These are phyloP conservation scores for Harringtonia aguacate DNA, from an alignment of 2,329 filamentous ascomycete genomes.

Conservation along the genomic window DNA sequence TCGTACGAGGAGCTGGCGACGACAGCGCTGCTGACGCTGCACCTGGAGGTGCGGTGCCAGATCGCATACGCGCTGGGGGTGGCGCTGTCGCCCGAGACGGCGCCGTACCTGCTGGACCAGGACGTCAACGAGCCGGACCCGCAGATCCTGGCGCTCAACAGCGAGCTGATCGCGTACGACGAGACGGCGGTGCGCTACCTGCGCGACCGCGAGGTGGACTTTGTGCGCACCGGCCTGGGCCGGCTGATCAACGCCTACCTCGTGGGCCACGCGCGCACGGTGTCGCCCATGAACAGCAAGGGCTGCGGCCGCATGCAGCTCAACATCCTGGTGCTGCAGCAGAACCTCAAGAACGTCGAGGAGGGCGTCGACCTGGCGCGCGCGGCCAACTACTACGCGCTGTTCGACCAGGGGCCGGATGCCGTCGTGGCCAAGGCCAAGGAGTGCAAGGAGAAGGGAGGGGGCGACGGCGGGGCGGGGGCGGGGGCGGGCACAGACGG, in stretches of 20 bases:
- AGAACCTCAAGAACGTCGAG: slow-evolving; percentile 92
- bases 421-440: slow-evolving; percentile 53
- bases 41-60: slow-evolving; percentile 79
- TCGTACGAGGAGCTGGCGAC: slow-evolving; percentile 74
- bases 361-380: slow-evolving; percentile 52
- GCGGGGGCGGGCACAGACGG: slow-evolving; percentile 16
- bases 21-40: slow-evolving; percentile 72
- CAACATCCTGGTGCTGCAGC: slow-evolving; percentile 89
- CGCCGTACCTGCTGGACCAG: slow-evolving; percentile 56
- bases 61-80: slow-evolving; percentile 67
- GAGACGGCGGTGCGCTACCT: slow-evolving; percentile 68
- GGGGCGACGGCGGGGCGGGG: slow-evolving; percentile 19
- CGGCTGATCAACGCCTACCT: slow-evolving; percentile 71
- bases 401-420: slow-evolving; percentile 57
- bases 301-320: slow-evolving; percentile 84
- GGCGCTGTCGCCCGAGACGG: slow-evolving; percentile 48
- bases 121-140: slow-evolving; percentile 70
- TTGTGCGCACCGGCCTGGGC: slow-evolving; percentile 68
- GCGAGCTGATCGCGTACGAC: slow-evolving; percentile 77
- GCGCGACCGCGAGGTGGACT: slow-evolving; percentile 57
- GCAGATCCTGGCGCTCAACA: slow-evolving; percentile 71
- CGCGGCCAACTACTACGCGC: slow-evolving; percentile 55
- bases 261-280: slow-evolving; percentile 57
- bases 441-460: slow-evolving; percentile 26
- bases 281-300: slow-evolving; percentile 72